Percentiles rank a stretch among this genome's conserved stretches.
Conservation (phyloP, 768 basidiomycete species). For the Macrolepiota dolichaula region DNA sequence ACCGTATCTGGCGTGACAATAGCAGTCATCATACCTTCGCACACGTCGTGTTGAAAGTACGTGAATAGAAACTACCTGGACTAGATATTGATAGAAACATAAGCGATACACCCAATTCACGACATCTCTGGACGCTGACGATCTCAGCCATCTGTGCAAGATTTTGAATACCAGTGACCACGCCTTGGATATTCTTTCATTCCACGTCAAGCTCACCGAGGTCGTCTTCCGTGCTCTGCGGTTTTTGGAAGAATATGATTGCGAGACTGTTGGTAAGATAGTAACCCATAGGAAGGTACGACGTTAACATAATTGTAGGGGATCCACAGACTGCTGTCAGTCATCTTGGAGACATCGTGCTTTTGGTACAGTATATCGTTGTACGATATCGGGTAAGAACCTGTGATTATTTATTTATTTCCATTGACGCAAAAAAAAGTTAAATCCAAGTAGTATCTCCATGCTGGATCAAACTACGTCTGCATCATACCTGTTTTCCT, state of each 20-base stretch:
- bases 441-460: neutral
- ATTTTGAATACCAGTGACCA: slow-evolving; percentile 55
- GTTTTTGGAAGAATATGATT: slow-evolving; percentile 72
- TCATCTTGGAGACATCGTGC: slow-evolving; percentile 74
- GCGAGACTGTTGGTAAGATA: slow-evolving; percentile 71
- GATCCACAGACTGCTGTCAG: slow-evolving; percentile 82
- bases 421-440: neutral
- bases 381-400: slow-evolving; percentile 59
- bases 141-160: slow-evolving; percentile 68
- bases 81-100: neutral
- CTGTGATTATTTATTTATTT: neutral
- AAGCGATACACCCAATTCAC: slow-evolving; percentile 60
- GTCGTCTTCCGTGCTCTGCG: slow-evolving; percentile 60
- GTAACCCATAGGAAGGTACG: slow-evolving; percentile 2
- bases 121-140: slow-evolving; percentile 58
- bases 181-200: slow-evolving; percentile 64
- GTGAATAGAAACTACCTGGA: slow-evolving; percentile 12
- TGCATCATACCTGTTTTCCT: slow-evolving; percentile 44
- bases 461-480: slow-evolving; percentile 12
- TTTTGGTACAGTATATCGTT: slow-evolving; percentile 66
- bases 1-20: slow-evolving; percentile 52
- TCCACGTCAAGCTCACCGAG: slow-evolving; percentile 63
- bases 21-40: slow-evolving; percentile 58
- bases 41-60: slow-evolving; percentile 53
- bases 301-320: slow-evolving; percentile 36